Conservation (phyloP, 805 yeast species). For the Dipodascus geniculatus region DNA sequence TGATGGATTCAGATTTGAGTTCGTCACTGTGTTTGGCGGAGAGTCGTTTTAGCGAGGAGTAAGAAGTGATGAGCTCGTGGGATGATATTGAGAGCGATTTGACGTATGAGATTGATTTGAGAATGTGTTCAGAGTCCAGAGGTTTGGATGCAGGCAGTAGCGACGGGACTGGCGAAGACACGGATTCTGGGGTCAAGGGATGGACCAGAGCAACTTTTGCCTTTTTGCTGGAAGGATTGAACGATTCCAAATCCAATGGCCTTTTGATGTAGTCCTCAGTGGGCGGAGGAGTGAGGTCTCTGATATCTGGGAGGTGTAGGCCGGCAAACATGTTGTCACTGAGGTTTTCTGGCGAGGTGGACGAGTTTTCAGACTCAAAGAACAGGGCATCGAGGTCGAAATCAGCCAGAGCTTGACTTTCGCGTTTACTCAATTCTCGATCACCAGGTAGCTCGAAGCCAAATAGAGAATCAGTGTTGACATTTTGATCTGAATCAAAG, state of each 20-base stretch:
- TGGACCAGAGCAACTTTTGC: not conserved
- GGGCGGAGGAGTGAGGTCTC: not conserved
- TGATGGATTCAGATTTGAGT: not conserved
- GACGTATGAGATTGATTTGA: not conserved
- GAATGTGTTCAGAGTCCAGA: not conserved
- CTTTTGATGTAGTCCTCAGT: not conserved
- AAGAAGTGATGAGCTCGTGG: not conserved
- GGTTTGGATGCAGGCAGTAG: not conserved
- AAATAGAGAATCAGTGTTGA: not conserved
- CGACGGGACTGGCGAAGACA: not conserved
- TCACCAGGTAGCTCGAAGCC: not conserved
- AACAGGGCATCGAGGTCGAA: not conserved
- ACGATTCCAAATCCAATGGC: not conserved
- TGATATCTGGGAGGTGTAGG: not conserved
- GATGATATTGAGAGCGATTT: not conserved
- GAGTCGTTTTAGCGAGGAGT: not conserved
- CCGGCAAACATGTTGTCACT: not conserved
- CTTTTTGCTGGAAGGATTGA: not conserved
- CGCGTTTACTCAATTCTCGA: not conserved
- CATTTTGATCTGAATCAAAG: no score
- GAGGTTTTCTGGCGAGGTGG: not conserved
- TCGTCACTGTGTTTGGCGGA: not conserved
- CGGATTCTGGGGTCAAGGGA: not conserved
- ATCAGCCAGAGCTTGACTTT: not conserved
- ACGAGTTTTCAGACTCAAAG: not conserved